A percentile compares a stretch with the other conserved stretches of the same genome.
These are phyloP conservation scores for Plasmodium falciparum DNA, from an alignment of 169 alveolate species.

Conservation along the genomic window DNA sequence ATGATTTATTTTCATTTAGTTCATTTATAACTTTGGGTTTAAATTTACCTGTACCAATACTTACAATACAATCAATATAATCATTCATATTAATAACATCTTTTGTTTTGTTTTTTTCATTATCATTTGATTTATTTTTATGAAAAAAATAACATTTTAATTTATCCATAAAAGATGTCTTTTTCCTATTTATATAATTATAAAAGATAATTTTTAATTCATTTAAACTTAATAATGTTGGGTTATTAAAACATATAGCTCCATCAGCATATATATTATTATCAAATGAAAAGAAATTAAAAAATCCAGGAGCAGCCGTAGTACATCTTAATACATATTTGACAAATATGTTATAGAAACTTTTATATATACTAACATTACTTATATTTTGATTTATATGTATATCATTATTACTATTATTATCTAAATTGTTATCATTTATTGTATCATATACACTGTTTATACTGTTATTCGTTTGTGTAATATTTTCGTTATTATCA, in stretches of 20 bases:
- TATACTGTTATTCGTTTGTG: not conserved
- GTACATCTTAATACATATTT: constrained; percentile 89
- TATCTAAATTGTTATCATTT: not conserved
- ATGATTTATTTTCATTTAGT: constrained; percentile 41
- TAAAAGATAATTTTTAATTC: constrained; percentile 88
- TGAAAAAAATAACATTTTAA: constrained; percentile 19
- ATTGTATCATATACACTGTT: not conserved
- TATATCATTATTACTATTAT: constrained; percentile 13
- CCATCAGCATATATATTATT: constrained; percentile 88
- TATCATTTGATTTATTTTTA: not conserved
- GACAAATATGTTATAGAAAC: constrained; percentile 79
- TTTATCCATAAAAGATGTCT: constrained; percentile 11
- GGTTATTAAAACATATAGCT: constrained; percentile 90
- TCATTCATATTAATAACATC: constrained; percentile 53
- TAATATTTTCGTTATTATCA: not conserved
- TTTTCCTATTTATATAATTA: constrained; percentile 52
- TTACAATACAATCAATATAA: constrained; percentile 85
- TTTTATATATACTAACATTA: constrained; percentile 63
- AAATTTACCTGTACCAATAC: constrained; percentile 88
- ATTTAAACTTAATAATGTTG: constrained; percentile 86
- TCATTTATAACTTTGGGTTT: constrained; percentile 54
- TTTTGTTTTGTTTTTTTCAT: constrained; percentile 27
- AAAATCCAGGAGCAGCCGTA: constrained; percentile 91
- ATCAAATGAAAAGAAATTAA: constrained; percentile 84
- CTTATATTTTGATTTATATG: constrained; percentile 46